Conservation (phyloP, 2,329 filamentous ascomycete species). For the Zymoseptoria ardabiliae region DNA sequence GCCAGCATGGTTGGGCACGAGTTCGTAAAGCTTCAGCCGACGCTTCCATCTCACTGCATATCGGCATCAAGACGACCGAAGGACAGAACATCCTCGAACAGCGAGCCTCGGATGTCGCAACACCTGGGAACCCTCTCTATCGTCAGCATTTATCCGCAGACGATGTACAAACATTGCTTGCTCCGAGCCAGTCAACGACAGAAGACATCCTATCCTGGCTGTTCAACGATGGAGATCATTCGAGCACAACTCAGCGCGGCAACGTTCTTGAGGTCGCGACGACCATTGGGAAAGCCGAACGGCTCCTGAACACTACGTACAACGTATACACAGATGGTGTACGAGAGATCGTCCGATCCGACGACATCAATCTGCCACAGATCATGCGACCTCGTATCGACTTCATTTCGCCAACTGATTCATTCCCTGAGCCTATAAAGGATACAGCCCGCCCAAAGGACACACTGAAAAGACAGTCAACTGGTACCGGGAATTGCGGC, state of each 20-base stretch:
- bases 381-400: conserved; percentile 11
- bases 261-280: conserved; percentile 18
- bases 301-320: conserved; percentile 18
- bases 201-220: conserved; percentile 11
- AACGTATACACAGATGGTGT: conserved; percentile 13
- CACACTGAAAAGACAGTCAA: neutral
- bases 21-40: conserved; percentile 13
- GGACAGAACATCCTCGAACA: conserved; percentile 8
- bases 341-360: conserved; percentile 11
- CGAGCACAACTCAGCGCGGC: conserved; percentile 1
- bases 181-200: conserved; percentile 3
- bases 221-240: conserved; percentile 8
- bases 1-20: conserved; percentile 8
- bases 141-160: conserved; percentile 12
- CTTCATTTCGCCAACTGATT: conserved; percentile 18
- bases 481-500: conserved; percentile 6
- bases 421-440: conserved; percentile 10
- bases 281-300: conserved; percentile 13
- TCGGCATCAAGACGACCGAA: conserved; percentile 14
- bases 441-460: neutral
- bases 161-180: conserved; percentile 5
- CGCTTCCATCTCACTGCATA: conserved; percentile 15
- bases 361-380: conserved; percentile 14
- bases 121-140: conserved; percentile 9
- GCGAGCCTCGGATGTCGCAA: conserved; percentile 6